Conservation (phyloP, 2,329 filamentous ascomycete species). For the Trichoderma oligosporum region DNA sequence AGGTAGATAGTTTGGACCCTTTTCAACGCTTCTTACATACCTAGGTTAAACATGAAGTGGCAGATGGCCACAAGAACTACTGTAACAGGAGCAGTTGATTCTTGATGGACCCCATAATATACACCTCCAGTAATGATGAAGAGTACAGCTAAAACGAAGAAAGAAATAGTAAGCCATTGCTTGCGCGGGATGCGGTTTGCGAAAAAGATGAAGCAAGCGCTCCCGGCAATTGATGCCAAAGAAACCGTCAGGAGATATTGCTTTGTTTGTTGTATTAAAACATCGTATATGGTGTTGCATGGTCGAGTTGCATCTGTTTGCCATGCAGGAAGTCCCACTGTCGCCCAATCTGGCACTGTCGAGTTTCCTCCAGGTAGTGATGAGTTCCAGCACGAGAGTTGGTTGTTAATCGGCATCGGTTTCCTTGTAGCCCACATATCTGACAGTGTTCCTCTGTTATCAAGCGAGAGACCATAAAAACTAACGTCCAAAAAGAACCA, state of each 20-base stretch:
- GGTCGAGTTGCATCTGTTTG: slow-evolving; percentile 47
- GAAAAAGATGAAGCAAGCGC: slow-evolving; percentile 46
- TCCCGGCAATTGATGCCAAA: slow-evolving; percentile 48
- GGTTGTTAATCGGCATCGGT: slow-evolving; percentile 33
- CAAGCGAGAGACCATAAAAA: slow-evolving; percentile 52
- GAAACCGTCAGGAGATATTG: slow-evolving; percentile 52
- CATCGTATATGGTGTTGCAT: slow-evolving; percentile 51
- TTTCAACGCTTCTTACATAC: slow-evolving; percentile 33
- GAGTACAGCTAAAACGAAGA: slow-evolving; percentile 43
- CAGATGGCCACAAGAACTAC: slow-evolving; percentile 50
- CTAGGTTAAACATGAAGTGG: slow-evolving; percentile 55
- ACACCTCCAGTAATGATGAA: slow-evolving; percentile 49
- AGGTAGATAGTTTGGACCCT: not conserved
- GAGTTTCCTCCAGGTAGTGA: slow-evolving; percentile 42
- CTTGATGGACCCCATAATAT: slow-evolving; percentile 46
- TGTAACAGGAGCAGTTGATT: slow-evolving; percentile 41
- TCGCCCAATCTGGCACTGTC: slow-evolving; percentile 41
- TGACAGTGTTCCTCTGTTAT: slow-evolving; percentile 38
- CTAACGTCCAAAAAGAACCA: slow-evolving; percentile 55
- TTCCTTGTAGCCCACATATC: slow-evolving; percentile 38
- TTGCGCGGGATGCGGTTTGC: slow-evolving; percentile 47
- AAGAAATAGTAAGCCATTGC: slow-evolving; percentile 48
- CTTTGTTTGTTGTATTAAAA: slow-evolving; percentile 49
- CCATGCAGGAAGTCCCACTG: slow-evolving; percentile 43
- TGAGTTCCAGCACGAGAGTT: slow-evolving; percentile 47